phyloP scores from a whole-genome alignment of 441 rosid species.

The Pelargonium fulgidum region DNA sequence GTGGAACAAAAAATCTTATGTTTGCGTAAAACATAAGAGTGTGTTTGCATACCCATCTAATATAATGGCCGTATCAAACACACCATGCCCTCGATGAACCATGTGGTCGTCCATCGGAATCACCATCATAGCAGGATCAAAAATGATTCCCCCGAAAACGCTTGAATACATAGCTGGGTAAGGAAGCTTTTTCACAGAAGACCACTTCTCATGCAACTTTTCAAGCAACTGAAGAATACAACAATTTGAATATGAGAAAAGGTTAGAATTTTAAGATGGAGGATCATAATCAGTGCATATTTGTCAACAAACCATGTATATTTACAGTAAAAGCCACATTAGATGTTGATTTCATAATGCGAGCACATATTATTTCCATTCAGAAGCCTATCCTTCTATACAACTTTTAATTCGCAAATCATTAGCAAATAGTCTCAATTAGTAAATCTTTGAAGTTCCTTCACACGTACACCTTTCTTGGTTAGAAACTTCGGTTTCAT shows the following conservation, averaged over 20 bases:
- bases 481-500: too few species aligned
- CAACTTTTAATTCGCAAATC: too few species aligned
- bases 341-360: too few species aligned
- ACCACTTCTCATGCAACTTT: constrained; percentile 55
- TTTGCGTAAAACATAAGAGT: too few species aligned
- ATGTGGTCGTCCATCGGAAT: constrained; percentile 71
- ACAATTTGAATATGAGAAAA: not conserved
- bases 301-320: not conserved
- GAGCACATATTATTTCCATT: too few species aligned
- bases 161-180: constrained; percentile 74
- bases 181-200: constrained; percentile 39
- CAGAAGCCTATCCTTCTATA: too few species aligned
- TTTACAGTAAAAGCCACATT: too few species aligned
- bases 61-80: constrained; percentile 59
- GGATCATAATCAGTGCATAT: not conserved
- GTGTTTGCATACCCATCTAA: constrained; percentile 41
- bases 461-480: too few species aligned
- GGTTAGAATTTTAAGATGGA: not conserved
- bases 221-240: constrained; percentile 42
- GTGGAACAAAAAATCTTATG: too few species aligned
- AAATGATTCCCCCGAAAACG: constrained; percentile 52
- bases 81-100: constrained; percentile 70
- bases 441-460: too few species aligned
- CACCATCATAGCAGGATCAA: constrained; percentile 65
- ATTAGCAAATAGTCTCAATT: too few species aligned